phyloP scores from a whole-genome alignment of 306 rosid genomes.

The Luffa aegyptiaca region DNA sequence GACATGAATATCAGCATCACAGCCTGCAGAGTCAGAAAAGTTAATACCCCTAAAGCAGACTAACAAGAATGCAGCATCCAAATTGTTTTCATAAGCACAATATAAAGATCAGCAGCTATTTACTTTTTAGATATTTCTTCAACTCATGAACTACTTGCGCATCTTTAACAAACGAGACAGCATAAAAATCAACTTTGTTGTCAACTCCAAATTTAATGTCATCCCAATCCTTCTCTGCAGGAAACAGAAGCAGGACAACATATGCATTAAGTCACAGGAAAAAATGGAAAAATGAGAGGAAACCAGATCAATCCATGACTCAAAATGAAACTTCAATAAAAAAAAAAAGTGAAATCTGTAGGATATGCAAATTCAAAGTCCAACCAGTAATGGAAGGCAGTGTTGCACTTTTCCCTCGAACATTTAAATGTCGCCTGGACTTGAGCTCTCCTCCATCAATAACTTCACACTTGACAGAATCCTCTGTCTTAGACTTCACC shows the following conservation, averaged over 20 bases:
- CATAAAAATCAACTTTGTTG: conserved; percentile 92
- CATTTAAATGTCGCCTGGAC: conserved; percentile 89
- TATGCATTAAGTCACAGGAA: neutral
- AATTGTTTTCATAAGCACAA: neutral
- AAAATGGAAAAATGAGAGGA: neutral
- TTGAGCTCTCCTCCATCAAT: conserved; percentile 97
- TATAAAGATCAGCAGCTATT: neutral
- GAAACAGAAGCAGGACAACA: conserved; percentile 4
- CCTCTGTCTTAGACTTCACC: conserved; percentile 75
- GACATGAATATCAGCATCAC: conserved; percentile 81
- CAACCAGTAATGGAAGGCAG: conserved; percentile 93
- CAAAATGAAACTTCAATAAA: neutral
- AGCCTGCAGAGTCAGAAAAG: conserved; percentile 40
- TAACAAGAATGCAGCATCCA: neutral
- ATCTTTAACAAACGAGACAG: conserved; percentile 98
- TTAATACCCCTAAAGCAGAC: conserved; percentile 3
- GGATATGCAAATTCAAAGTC: conserved; percentile 14
- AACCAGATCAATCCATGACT: conserved; percentile 1
- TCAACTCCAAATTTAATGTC: conserved; percentile 98
- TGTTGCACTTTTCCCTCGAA: conserved; percentile 98
- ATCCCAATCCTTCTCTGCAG: conserved; percentile 99
- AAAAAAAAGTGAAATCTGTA: neutral
- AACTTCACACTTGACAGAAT: conserved; percentile 90
- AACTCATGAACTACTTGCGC: conserved; percentile 88
- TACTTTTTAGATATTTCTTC: conserved; percentile 87